phyloP scores from a whole-genome alignment of 139 green algal genomes.

The Chlorella ohadii region DNA sequence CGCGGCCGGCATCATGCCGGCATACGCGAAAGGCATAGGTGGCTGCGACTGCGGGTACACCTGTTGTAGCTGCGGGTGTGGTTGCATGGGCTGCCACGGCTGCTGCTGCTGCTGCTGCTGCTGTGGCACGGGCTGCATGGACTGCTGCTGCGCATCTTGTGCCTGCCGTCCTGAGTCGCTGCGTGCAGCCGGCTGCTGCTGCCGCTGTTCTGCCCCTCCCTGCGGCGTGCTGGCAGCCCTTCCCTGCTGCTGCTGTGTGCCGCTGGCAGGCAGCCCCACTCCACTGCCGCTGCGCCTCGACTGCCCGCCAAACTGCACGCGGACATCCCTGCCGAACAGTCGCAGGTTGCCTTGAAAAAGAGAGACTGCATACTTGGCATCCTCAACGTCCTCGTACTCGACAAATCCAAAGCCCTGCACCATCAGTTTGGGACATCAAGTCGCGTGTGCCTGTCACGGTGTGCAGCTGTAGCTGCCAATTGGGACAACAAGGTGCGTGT shows the following conservation, averaged over 20 bases:
- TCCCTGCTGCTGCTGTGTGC: too few species aligned
- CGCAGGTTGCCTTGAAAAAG: slow-evolving; percentile 28
- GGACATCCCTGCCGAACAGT: background rate
- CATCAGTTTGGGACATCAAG: too few species aligned
- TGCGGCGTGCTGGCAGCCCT: background rate
- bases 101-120: slow-evolving; percentile 3
- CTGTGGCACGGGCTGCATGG: too few species aligned
- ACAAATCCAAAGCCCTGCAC: slow-evolving; percentile 25
- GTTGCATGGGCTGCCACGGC: background rate
- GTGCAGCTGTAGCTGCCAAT: too few species aligned
- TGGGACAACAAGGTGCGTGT: too few species aligned
- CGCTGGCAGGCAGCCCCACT: background rate
- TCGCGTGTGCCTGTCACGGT: too few species aligned
- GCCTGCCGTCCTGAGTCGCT: background rate
- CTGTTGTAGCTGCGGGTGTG: background rate
- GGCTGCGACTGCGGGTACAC: background rate
- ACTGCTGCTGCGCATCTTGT: background rate
- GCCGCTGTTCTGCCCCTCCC: background rate
- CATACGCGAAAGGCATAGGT: too few species aligned
- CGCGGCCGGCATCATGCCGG: background rate
- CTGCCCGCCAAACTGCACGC: slow-evolving; percentile 21
- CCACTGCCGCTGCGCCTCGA: background rate
- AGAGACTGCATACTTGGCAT: slow-evolving; percentile 18
- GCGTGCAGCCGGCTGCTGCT: background rate
- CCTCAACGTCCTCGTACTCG: slow-evolving; percentile 32